Base-by-base conservation (phyloP, 345 rosid genomes). In the Nephelium lappaceum region DNA sequence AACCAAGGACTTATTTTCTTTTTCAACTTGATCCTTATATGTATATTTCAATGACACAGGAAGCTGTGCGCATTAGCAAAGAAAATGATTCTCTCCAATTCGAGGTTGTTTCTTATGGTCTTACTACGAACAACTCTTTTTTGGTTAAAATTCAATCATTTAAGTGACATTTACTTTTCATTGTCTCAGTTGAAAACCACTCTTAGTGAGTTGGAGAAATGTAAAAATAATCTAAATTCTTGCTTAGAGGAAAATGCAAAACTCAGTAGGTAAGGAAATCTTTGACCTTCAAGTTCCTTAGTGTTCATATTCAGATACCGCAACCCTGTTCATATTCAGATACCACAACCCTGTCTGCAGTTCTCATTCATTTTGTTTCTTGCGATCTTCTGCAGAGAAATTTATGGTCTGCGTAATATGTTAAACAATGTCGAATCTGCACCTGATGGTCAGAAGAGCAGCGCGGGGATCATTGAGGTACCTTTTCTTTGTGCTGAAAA, bases 211-310 rank as follows among this genome's bases (percentile, higher is more conserved):
- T 84, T 92, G 74, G 96, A 93, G 79, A 88, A 88, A 76, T 91
- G 98, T 89, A 89, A 87, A 78, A 23, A n/a, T 75, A 89, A 86
- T 64, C 89, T 93, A 64, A 88, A 75, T 73, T 85, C 90, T 84
- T 95, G 95, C 87, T 77, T 93, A 42, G 92, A 92, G 81, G 96
- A 95, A 71, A 95, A 95, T 84, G 88, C 87, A 76, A 90, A 88
- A 78, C 92, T 95, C 73, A 82, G 83, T 19, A 87, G 96, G 97
- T 93, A 66, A 85, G 92, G 39, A 72, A 71, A 61, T 87, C 79
- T 71, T 73, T 65, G 47, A 14, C 69, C 80, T 87, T 58, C 55
- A 69, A 61, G 42, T 69, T 55, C 76, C 47, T 62, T 66, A 62
- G 49, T 63, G 72, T 76, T 79, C 43, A 18, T 75, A 72, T 55